Percentiles rank a stretch among this genome's conserved stretches.
Evolutionary conservation across 306 rosid genomes (phyloP).

Genomic region (Acacia confusa): DNA sequence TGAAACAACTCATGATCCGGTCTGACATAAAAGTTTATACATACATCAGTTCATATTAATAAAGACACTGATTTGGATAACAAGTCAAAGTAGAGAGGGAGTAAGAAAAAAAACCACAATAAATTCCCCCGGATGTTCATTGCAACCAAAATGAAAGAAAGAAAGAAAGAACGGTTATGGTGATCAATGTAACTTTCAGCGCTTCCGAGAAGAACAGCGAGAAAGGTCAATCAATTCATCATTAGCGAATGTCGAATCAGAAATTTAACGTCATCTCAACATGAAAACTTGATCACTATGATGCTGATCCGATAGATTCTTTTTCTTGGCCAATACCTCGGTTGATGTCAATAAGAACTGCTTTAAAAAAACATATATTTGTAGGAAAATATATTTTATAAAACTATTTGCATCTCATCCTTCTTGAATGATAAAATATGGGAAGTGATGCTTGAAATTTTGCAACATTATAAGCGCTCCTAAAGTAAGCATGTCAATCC

Average conservation of each 20-base stretch:
- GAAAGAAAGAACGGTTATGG: background rate
- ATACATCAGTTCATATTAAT: conserved; percentile 18
- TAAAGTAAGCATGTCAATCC: conserved; percentile 16
- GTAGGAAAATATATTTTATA: background rate
- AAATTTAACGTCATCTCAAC: conserved; percentile 24
- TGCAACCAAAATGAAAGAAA: background rate
- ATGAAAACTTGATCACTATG: conserved; percentile 3
- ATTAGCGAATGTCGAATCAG: conserved; percentile 12
- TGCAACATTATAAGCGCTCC: conserved; percentile 4
- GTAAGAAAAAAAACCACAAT: background rate
- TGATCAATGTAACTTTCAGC: background rate
- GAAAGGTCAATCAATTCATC: background rate
- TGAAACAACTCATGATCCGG: conserved; percentile 76
- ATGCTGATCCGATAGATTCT: conserved; percentile 7
- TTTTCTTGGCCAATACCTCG: background rate
- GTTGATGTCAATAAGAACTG: conserved; percentile 1
- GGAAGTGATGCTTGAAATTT: conserved; percentile 26
- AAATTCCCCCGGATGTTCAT: conserved; percentile 3
- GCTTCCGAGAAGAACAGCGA: conserved; percentile 8
- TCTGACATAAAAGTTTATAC: conserved; percentile 20
- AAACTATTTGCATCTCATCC: conserved; percentile 14
- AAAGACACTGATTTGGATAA: background rate
- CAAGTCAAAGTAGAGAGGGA: background rate
- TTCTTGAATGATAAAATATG: conserved; percentile 3
- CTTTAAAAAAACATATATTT: background rate